Evolutionary conservation across 805 yeast genomes (phyloP).

Genomic region (Metschnikowia bowlesiae): DNA sequence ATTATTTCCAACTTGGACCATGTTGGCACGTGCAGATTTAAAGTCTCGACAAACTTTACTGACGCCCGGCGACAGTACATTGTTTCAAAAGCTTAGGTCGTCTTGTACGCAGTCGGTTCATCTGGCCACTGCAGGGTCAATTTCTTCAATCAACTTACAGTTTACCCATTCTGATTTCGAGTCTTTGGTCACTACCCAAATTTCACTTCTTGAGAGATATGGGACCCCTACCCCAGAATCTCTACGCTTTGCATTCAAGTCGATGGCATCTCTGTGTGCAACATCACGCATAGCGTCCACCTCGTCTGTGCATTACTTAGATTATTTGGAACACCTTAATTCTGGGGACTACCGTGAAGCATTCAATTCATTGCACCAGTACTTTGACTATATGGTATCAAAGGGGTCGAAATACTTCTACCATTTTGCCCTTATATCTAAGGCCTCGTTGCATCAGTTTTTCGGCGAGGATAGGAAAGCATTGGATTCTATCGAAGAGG

Average conservation of each 20-base stretch:
- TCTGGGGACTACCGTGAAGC: conserved; percentile 60
- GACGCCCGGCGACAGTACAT: not conserved
- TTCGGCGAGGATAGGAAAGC: conserved; percentile 69
- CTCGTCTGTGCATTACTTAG: conserved; percentile 45
- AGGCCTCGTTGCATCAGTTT: conserved; percentile 67
- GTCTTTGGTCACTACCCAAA: conserved; percentile 49
- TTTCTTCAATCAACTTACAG: conserved; percentile 14
- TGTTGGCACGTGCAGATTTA: conserved; percentile 1
- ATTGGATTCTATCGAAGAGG: conserved; percentile 75
- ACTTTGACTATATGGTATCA: conserved; percentile 74
- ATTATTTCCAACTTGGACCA: conserved; percentile 6
- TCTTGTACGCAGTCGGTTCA: not conserved
- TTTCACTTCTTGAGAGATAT: conserved; percentile 42
- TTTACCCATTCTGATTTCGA: conserved; percentile 24
- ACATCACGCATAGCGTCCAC: not conserved
- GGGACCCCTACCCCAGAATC: conserved; percentile 29
- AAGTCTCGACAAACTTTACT: not conserved
- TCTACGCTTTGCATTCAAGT: conserved; percentile 36
- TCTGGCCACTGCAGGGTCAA: not conserved
- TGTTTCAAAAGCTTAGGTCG: not conserved
- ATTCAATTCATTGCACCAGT: conserved; percentile 47
- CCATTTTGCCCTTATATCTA: conserved; percentile 70
- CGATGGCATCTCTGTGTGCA: conserved; percentile 44
- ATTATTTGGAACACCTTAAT: conserved; percentile 55
- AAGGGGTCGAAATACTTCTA: conserved; percentile 59